Percentiles rank a stretch among this genome's conserved stretches.
Evolutionary conservation across 1,284 basidiomycete species (phyloP).

Genomic region (Omphalotus olearius): DNA sequence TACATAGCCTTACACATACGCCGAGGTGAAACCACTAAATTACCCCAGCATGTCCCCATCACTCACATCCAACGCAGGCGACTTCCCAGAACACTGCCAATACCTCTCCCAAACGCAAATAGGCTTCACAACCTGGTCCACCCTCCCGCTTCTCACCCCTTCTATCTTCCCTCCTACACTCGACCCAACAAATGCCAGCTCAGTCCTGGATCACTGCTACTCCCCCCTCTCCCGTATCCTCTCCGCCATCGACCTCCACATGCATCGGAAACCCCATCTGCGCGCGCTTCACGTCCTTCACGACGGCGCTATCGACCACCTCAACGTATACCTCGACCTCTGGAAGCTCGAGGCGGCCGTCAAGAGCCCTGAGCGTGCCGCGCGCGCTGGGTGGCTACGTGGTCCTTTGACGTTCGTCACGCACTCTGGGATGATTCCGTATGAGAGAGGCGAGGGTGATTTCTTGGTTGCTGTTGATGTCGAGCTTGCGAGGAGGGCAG

Average conservation of each 20-base stretch:
- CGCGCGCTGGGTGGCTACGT: constrained; percentile 28
- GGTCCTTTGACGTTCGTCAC: constrained; percentile 37
- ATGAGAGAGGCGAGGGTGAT: constrained; percentile 35
- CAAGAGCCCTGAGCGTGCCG: constrained; percentile 27
- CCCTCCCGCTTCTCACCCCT: constrained; percentile 30
- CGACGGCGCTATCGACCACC: constrained; percentile 42
- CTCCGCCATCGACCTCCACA: constrained; percentile 30
- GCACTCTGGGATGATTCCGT: constrained; percentile 32
- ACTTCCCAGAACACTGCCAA: constrained; percentile 37
- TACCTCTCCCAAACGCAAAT: constrained; percentile 25
- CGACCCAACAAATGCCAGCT: constrained; percentile 28
- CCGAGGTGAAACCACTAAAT: constrained; percentile 26
- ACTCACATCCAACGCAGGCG: constrained; percentile 23
- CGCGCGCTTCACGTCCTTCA: constrained; percentile 37
- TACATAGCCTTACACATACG: constrained; percentile 42
- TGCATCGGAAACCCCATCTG: constrained; percentile 28
- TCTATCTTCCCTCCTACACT: constrained; percentile 31
- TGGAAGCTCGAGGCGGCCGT: constrained; percentile 33
- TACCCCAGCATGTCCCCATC: too few relatives aligned
- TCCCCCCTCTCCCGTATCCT: constrained; percentile 36
- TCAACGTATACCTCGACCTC: constrained; percentile 34
- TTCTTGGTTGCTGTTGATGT: constrained; percentile 40
- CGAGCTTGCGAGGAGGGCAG: constrained; percentile 36
- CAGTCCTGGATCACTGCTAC: constrained; percentile 38
- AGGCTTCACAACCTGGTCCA: constrained; percentile 43